Conservation (phyloP, 768 basidiomycete species). For the Russula earlei region DNA sequence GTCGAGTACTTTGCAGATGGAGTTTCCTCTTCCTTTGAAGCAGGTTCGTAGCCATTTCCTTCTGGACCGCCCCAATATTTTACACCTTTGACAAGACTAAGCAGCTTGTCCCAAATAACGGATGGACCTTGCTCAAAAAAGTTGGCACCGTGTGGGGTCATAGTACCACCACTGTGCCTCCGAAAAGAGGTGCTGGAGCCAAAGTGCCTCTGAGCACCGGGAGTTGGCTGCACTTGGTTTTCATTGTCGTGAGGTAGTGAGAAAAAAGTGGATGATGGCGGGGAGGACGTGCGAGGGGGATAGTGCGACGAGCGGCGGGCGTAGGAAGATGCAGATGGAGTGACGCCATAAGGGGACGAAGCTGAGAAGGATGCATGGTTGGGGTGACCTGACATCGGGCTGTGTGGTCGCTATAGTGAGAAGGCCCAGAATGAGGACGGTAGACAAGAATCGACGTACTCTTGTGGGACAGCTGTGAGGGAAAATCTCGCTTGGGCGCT, state of each 20-base stretch:
- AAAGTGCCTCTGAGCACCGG: constrained; percentile 65
- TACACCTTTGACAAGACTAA: constrained; percentile 33
- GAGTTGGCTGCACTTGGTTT: constrained; percentile 39
- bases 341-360: not conserved
- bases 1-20: constrained; percentile 8
- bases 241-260: constrained; percentile 42
- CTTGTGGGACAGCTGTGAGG: too few relatives aligned
- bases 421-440: not conserved
- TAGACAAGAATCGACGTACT: not conserved
- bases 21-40: constrained; percentile 3
- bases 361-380: not conserved
- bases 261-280: constrained; percentile 79
- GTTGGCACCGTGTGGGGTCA: constrained; percentile 19
- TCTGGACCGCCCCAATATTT: constrained; percentile 27
- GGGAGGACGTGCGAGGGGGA: constrained; percentile 37
- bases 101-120: constrained; percentile 39
- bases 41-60: constrained; percentile 34
- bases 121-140: constrained; percentile 29
- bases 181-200: constrained; percentile 76
- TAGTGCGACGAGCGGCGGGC: constrained; percentile 1
- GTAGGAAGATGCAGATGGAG: not conserved
- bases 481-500: too few relatives aligned
- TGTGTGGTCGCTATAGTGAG: not conserved
- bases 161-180: constrained; percentile 45
- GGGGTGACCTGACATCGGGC: not conserved